These are phyloP conservation scores for Osmanthus fragrans DNA, from an alignment of 257 asterid species.

Conservation along the genomic window DNA sequence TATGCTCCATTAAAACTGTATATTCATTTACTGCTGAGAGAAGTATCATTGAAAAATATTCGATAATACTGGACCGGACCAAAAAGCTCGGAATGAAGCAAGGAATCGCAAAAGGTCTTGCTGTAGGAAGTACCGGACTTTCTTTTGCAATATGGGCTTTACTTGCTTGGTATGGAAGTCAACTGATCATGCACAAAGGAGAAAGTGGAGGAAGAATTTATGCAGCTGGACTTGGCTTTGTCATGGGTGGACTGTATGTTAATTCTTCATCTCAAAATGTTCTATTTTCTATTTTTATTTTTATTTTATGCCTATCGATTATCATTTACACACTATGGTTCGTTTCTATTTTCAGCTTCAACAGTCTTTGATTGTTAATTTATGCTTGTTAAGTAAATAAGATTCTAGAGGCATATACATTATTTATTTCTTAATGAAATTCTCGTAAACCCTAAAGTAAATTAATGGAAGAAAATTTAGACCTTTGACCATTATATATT, in stretches of 20 bases:
- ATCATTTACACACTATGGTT: too few species aligned
- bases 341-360: too few species aligned
- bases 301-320: too few species aligned
- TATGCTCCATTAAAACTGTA: slow-evolving; percentile 78
- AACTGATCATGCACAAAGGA: slow-evolving; percentile 68
- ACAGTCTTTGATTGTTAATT: too few species aligned
- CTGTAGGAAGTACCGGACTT: slow-evolving; percentile 75
- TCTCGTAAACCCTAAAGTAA: too few species aligned
- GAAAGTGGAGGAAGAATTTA: slow-evolving; percentile 84
- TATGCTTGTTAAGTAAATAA: too few species aligned
- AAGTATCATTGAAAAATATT: slow-evolving; percentile 59
- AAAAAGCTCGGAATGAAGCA: slow-evolving; percentile 72
- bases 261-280: not conserved
- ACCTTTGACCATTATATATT: too few species aligned
- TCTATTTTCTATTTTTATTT: not conserved
- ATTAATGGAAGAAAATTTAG: too few species aligned
- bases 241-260: slow-evolving; percentile 87
- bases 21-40: slow-evolving; percentile 84
- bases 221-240: slow-evolving; percentile 72
- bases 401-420: too few species aligned
- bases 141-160: slow-evolving; percentile 89
- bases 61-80: slow-evolving; percentile 51
- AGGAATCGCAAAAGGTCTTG: slow-evolving; percentile 82
- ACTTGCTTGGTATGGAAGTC: slow-evolving; percentile 93
- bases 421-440: too few species aligned